A percentile compares a stretch with the other conserved stretches of the same genome.
Conservation (phyloP, 2,329 filamentous ascomycete genomes). For the Akanthomyces lecanii region DNA sequence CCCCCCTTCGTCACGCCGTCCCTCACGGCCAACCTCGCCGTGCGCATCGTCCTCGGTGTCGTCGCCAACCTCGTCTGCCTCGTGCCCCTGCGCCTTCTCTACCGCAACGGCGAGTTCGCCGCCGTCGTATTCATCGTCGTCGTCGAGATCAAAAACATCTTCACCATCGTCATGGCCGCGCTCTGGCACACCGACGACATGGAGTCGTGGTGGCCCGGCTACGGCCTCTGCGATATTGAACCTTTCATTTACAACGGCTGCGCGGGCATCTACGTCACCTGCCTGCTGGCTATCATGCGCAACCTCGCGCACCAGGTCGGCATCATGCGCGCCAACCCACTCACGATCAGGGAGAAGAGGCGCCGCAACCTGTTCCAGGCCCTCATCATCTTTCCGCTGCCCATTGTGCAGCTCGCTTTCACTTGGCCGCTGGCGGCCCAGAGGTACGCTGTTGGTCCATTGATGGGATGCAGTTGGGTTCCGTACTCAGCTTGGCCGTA, state of each 20-base stretch:
- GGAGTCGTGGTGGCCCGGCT: conserved; percentile 46
- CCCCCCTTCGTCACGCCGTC: conserved; percentile 27
- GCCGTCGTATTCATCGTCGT: conserved; percentile 46
- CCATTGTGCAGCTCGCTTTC: conserved; percentile 45
- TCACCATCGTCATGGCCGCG: conserved; percentile 46
- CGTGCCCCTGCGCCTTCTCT: conserved; percentile 49
- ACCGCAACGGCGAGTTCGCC: conserved; percentile 50
- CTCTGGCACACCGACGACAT: conserved; percentile 52
- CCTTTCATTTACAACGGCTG: conserved; percentile 43
- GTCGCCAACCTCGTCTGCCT: conserved; percentile 43
- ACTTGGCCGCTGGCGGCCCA: conserved; percentile 44
- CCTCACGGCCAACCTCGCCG: conserved; percentile 43
- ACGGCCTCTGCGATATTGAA: conserved; percentile 51
- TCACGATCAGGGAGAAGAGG: conserved; percentile 38
- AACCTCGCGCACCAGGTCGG: conserved; percentile 49
- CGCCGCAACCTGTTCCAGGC: conserved; percentile 43
- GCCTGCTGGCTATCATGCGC: conserved; percentile 51
- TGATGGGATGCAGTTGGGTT: conserved; percentile 46
- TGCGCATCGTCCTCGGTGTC: conserved; percentile 44
- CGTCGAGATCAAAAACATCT: conserved; percentile 43
- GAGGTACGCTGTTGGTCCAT: conserved; percentile 46
- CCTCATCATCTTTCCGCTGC: conserved; percentile 52
- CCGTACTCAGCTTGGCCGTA: conserved; percentile 45
- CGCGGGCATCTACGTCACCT: conserved; percentile 45
- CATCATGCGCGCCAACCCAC: conserved; percentile 37